A percentile compares a stretch with the other conserved stretches of the same genome.
Evolutionary conservation across 2,329 filamentous ascomycete species (phyloP).

Genomic region (Pseudopithomyces chartarum): DNA sequence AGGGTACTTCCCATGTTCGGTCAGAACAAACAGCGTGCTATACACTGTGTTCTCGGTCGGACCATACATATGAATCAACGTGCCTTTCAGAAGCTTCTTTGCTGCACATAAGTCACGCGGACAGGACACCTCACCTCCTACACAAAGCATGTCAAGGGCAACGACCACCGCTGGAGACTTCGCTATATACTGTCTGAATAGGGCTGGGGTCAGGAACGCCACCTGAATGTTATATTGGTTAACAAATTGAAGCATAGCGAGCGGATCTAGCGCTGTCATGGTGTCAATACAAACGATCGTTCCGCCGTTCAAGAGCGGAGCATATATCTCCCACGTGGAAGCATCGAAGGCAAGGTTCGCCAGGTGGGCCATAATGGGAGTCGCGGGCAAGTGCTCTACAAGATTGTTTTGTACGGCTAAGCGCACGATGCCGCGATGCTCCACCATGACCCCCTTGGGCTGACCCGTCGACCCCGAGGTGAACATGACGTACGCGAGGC

Average conservation of each 20-base stretch:
- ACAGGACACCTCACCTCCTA: constrained; percentile 12
- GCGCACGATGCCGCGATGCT: constrained; percentile 57
- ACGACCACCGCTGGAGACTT: constrained; percentile 33
- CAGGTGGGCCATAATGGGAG: constrained; percentile 46
- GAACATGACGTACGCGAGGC: no score
- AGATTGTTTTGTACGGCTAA: constrained; percentile 33
- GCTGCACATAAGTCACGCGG: constrained; percentile 11
- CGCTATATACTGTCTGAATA: no score
- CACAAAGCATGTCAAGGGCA: constrained; percentile 10
- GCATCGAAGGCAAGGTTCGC: constrained; percentile 49
- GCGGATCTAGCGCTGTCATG: constrained; percentile 40
- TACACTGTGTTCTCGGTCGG: no score
- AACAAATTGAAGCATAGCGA: neutral
- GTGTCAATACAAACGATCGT: constrained; percentile 48
- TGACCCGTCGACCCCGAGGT: constrained; percentile 32
- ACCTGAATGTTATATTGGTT: no score
- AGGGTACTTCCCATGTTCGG: constrained; percentile 3
- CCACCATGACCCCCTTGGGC: constrained; percentile 65
- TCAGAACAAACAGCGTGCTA: neutral
- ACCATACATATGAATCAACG: constrained; percentile 3
- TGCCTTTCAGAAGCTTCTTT: constrained; percentile 1
- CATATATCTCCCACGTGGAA: constrained; percentile 57
- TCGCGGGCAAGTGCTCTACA: constrained; percentile 11
- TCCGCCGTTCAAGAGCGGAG: constrained; percentile 52
- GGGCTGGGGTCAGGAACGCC: no score